Evolutionary conservation across 768 basidiomycete species (phyloP).

Genomic region (Hydnomerulius pinastri): DNA sequence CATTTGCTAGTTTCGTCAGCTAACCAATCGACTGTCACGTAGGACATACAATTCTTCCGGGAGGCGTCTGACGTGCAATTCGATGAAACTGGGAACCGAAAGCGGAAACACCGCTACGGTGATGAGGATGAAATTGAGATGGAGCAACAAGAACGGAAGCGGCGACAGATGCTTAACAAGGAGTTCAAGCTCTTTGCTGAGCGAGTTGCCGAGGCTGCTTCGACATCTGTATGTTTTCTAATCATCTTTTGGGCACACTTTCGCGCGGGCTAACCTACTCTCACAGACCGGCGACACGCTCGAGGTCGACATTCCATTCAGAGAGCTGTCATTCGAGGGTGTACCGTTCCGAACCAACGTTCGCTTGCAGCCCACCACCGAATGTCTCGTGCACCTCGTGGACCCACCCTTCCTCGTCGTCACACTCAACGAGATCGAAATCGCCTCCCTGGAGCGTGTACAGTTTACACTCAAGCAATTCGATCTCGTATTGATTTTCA

Average conservation of each 20-base stretch:
- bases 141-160: conserved; percentile 94
- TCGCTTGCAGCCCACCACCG: conserved; percentile 92
- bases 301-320: conserved; percentile 95
- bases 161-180: conserved; percentile 85
- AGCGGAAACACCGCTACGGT: conserved; percentile 94
- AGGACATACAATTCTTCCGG: conserved; percentile 98
- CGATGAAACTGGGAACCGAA: conserved; percentile 99
- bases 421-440: conserved; percentile 92
- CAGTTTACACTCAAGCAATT: conserved; percentile 97
- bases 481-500: conserved; percentile 95
- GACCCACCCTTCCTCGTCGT: conserved; percentile 97
- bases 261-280: conserved; percentile 4
- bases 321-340: conserved; percentile 95
- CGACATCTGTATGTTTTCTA: conserved; percentile 59
- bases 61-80: conserved; percentile 98
- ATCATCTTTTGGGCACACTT: not conserved
- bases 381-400: conserved; percentile 93
- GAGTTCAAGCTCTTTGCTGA: conserved; percentile 94
- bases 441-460: conserved; percentile 95
- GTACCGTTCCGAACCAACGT: conserved; percentile 96
- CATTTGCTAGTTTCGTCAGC: not conserved
- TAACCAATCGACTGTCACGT: conserved; percentile 6
- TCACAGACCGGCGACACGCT: conserved; percentile 75
- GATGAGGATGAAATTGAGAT: conserved; percentile 99
- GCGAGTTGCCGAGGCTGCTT: conserved; percentile 84